Evolutionary conservation across 164 flowering plant genomes (phyloP), one percentile per base, ranked within the genome.

Genomic region (Sextonia rubra): DNA sequence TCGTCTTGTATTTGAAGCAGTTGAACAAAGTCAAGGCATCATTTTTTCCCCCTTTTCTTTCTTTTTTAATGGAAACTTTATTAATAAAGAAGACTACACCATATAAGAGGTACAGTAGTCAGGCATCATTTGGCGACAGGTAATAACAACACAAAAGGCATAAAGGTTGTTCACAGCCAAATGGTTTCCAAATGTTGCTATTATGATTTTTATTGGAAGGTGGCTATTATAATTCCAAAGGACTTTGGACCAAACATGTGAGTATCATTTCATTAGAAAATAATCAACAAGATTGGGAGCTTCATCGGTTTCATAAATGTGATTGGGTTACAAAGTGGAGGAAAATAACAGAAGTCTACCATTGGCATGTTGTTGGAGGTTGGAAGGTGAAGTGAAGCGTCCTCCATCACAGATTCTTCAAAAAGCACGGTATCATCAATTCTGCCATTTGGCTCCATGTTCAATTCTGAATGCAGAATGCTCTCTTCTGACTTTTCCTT

Each of bases 281-380:
- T 14, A 58, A 64, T 63, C 20, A 60, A 49, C 61, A 60, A 12
- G 12, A 23, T 24, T 62, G 9, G 27, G 20, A 61, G 26, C 30
- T n/a, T 9, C 15, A 61, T 25, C 14, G 14, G 24, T 12, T 4
- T 61, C 9, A 12, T 23, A 61, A 23, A 61, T 61, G 27, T 25
- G n/a, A 18, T 18, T 17, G 26, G 44, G 29, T 27, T 6, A 62
- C 20, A 64, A 27, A 64, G 44, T 12, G 3, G 58, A 15, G n/a
- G 14, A 52, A 15, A 52, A 52, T 15, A 44, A 37, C 22, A n/a
- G 17, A 67, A 56, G 18, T 48, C 32, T 77, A 88, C 93, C 89
- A 82, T 73, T 29, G 69, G 75, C 52, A 24, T 71, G 52, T 81
- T 78, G 69, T 75, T 80, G 27, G 77, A 14, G 44, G 61, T 58